Conservation (phyloP, 495 filamentous ascomycete species). For the Neurospora hispaniola region DNA sequence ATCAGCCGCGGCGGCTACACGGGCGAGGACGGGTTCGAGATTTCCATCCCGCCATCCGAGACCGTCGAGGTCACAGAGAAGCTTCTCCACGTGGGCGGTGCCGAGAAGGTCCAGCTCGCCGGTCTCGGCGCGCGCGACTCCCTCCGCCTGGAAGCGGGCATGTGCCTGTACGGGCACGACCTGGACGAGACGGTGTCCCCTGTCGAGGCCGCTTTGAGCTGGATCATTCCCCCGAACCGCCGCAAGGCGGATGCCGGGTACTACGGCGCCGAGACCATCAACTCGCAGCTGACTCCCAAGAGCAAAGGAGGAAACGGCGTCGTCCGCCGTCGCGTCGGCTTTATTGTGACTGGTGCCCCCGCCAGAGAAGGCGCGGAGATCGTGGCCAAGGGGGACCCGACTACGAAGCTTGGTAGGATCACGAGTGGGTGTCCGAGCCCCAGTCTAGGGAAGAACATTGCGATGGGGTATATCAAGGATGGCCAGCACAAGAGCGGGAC, state of each 20-base stretch:
- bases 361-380: conserved; percentile 84
- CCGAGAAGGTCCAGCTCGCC: conserved; percentile 60
- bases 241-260: conserved; percentile 51
- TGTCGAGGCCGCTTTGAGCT: conserved; percentile 69
- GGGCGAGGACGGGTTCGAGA: conserved; percentile 96
- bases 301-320: conserved; percentile 58
- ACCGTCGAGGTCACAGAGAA: conserved; percentile 45
- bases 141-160: conserved; percentile 86
- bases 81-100: conserved; percentile 51
- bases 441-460: conserved; percentile 75
- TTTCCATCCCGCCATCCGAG: conserved; percentile 60
- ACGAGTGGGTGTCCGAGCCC: conserved; percentile 89
- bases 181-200: conserved; percentile 83
- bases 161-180: conserved; percentile 98
- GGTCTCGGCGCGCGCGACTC: conserved; percentile 88
- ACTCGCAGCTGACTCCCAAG: conserved; percentile 58
- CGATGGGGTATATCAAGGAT: conserved; percentile 87
- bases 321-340: conserved; percentile 61
- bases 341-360: conserved; percentile 76
- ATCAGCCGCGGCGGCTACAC: conserved; percentile 90
- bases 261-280: conserved; percentile 64
- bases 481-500: conserved; percentile 82
- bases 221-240: conserved; percentile 74
- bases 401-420: conserved; percentile 49
- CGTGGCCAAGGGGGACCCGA: conserved; percentile 35